A percentile compares a stretch with the other conserved stretches of the same genome.
These are phyloP conservation scores for Crepidotus variabilis DNA, from an alignment of 768 basidiomycete genomes.

Conservation along the genomic window DNA sequence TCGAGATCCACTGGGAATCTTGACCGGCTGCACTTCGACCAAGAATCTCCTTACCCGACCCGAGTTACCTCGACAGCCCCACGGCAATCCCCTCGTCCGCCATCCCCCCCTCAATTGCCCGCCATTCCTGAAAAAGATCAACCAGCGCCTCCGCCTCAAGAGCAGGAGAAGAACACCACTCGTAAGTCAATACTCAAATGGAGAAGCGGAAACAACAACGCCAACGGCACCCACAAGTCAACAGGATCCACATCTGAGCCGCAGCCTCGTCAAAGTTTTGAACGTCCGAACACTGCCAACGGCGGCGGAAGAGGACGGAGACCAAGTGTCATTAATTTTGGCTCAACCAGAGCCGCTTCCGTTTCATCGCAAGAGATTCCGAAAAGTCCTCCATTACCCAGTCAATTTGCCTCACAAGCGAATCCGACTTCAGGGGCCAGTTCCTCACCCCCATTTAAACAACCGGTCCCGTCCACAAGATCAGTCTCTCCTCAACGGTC, in stretches of 20 bases:
- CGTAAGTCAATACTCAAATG: constrained; percentile 76
- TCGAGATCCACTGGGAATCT: constrained; percentile 25
- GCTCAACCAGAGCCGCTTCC: constrained; percentile 30
- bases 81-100: constrained; percentile 28
- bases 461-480: constrained; percentile 18
- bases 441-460: constrained; percentile 24
- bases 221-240: constrained; percentile 7
- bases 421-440: constrained; percentile 28
- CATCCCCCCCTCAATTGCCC: constrained; percentile 25
- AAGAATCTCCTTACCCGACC: constrained; percentile 66
- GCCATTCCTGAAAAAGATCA: constrained; percentile 22
- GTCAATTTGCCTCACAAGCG: constrained; percentile 31
- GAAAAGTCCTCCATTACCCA: constrained; percentile 61
- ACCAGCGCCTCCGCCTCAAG: background rate
- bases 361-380: constrained; percentile 46
- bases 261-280: constrained; percentile 35
- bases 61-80: constrained; percentile 30
- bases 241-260: constrained; percentile 23
- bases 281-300: constrained; percentile 27
- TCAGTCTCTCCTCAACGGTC: constrained; percentile 32
- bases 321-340: constrained; percentile 44
- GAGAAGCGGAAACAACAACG: constrained; percentile 33
- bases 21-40: constrained; percentile 64
- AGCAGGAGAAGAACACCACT: constrained; percentile 40
- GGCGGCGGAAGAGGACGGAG: constrained; percentile 34